Percentiles rank a stretch among this genome's conserved stretches.
These are phyloP conservation scores for Trichoderma afroharzianum DNA, from an alignment of 2,329 filamentous ascomycete species.

Conservation along the genomic window DNA sequence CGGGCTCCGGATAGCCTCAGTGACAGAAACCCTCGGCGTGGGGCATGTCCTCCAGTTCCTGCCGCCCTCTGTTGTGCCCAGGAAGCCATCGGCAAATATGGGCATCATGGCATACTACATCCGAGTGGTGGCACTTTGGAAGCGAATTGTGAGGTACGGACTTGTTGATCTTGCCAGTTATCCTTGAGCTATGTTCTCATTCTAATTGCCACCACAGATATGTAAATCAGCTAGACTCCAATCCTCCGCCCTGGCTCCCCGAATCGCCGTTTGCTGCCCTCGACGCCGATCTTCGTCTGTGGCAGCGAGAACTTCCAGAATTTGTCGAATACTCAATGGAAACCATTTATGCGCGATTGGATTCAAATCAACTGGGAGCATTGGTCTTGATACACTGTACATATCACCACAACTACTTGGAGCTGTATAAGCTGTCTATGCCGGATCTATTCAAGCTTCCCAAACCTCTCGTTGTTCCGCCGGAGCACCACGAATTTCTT, in stretches of 20 bases:
- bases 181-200: neutral
- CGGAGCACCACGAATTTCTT: slow-evolving; percentile 36
- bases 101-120: slow-evolving; percentile 44
- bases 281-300: slow-evolving; percentile 38
- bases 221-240: slow-evolving; percentile 39
- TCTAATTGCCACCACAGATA: slow-evolving; percentile 28
- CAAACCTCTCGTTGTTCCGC: slow-evolving; percentile 38
- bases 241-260: slow-evolving; percentile 40
- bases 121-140: slow-evolving; percentile 40
- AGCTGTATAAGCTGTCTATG: slow-evolving; percentile 45
- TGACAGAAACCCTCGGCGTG: slow-evolving; percentile 39
- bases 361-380: slow-evolving; percentile 44
- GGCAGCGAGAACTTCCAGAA: slow-evolving; percentile 41
- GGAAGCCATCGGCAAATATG: slow-evolving; percentile 40
- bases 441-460: slow-evolving; percentile 43
- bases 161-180: too few species aligned
- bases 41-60: slow-evolving; percentile 40
- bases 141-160: slow-evolving; percentile 35
- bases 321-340: slow-evolving; percentile 42
- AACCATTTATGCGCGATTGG: slow-evolving; percentile 44
- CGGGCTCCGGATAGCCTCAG: slow-evolving; percentile 38
- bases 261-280: slow-evolving; percentile 42
- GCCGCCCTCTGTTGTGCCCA: slow-evolving; percentile 37
- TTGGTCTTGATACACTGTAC: slow-evolving; percentile 45
- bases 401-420: slow-evolving; percentile 44